Evolutionary conservation across 805 yeast species (phyloP).

Genomic region (Kregervanrija fluxuum): DNA sequence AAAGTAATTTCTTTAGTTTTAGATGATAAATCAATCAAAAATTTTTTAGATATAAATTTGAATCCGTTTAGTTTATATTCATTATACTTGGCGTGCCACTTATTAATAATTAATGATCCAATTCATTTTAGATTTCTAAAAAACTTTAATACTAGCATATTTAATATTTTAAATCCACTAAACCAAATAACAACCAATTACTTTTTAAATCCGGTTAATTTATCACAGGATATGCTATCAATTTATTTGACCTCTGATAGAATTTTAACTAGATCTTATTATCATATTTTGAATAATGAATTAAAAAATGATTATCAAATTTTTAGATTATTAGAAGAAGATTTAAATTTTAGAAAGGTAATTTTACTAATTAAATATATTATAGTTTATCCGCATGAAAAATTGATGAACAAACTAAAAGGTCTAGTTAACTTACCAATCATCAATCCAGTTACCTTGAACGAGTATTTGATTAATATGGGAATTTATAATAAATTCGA

Average conservation of each 20-base stretch:
- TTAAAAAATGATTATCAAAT: slow-evolving; percentile 10
- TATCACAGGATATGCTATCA: slow-evolving; percentile 14
- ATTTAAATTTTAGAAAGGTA: slow-evolving; percentile 14
- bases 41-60: slow-evolving; percentile 4
- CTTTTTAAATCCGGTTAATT: slow-evolving; percentile 18
- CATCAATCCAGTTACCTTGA: slow-evolving; percentile 5
- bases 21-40: slow-evolving; percentile 6
- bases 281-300: slow-evolving; percentile 10
- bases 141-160: slow-evolving; percentile 11
- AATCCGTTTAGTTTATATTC: slow-evolving; percentile 11
- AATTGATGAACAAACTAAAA: slow-evolving; percentile 12
- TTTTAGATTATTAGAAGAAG: slow-evolving; percentile 11
- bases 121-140: slow-evolving; percentile 16
- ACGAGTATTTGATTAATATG: slow-evolving; percentile 9
- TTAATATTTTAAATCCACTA: slow-evolving; percentile 16
- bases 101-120: slow-evolving; percentile 20
- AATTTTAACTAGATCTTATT: slow-evolving; percentile 9
- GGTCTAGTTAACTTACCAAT: slow-evolving; percentile 8
- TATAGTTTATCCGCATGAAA: slow-evolving; percentile 27
- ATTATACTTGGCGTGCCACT: slow-evolving; percentile 16
- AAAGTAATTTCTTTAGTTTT: background rate
- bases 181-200: slow-evolving; percentile 10
- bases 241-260: slow-evolving; percentile 10
- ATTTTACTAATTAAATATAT: slow-evolving; percentile 23
- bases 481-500: slow-evolving; percentile 9